phyloP scores from a whole-genome alignment of 208 protist genomes.

The Crithidia brevicula region DNA sequence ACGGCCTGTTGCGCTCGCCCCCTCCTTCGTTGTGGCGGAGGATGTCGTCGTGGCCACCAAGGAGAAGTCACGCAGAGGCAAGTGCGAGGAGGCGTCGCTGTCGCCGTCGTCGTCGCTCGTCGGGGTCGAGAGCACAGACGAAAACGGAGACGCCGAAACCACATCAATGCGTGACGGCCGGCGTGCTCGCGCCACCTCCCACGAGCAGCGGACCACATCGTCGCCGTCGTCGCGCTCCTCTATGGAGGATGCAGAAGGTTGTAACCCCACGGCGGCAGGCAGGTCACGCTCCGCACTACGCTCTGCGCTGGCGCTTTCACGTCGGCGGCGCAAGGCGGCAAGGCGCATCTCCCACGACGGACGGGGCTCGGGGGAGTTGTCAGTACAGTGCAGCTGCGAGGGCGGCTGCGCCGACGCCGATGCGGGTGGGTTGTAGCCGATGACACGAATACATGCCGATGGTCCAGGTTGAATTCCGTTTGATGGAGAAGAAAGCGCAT shows the following conservation, averaged over 20 bases:
- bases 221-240: not conserved
- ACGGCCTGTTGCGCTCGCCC: not conserved
- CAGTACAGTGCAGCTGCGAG: not conserved
- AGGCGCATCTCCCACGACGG: slow-evolving; percentile 23
- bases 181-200: slow-evolving; percentile 3
- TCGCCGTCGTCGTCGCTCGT: slow-evolving; percentile 7
- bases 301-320: not conserved
- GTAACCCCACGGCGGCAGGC: too few species aligned
- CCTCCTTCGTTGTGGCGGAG: not conserved
- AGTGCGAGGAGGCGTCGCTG: not conserved
- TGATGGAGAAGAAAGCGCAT: too few species aligned
- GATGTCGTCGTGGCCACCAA: not conserved
- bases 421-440: not conserved
- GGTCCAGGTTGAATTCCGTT: too few species aligned
- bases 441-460: not conserved
- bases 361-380: slow-evolving; percentile 2
- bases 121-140: slow-evolving; percentile 4
- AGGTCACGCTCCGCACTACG: not conserved
- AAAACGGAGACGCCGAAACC: slow-evolving; percentile 12
- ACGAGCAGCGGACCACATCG: not conserved
- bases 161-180: not conserved
- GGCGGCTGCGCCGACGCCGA: not conserved
- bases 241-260: not conserved
- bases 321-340: slow-evolving; percentile 18
- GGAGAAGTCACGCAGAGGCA: not conserved